These are phyloP conservation scores for Friedmanniomyces endolithicus DNA, from an alignment of 495 filamentous ascomycete species.

Conservation along the genomic window DNA sequence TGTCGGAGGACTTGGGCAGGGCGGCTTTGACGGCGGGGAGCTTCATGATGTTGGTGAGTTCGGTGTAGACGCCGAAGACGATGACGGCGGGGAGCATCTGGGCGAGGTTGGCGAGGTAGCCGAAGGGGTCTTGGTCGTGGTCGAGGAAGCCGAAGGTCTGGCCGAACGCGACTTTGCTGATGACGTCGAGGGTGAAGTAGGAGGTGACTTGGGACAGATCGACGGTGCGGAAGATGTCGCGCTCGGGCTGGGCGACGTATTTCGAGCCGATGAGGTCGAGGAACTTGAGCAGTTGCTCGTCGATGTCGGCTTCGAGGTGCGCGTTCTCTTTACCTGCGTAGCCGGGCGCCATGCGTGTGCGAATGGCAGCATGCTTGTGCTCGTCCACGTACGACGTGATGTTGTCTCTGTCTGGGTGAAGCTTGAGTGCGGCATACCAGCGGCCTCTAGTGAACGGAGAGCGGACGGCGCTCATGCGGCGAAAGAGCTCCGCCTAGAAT, in stretches of 20 bases:
- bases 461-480: slow-evolving; percentile 30
- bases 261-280: slow-evolving; percentile 30
- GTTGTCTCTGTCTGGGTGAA: slow-evolving; percentile 33
- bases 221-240: slow-evolving; percentile 27
- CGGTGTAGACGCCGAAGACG: slow-evolving; percentile 22
- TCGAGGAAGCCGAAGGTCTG: slow-evolving; percentile 38
- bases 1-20: slow-evolving; percentile 25
- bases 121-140: slow-evolving; percentile 22
- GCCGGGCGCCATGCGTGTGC: slow-evolving; percentile 28
- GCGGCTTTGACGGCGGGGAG: slow-evolving; percentile 26
- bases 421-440: slow-evolving; percentile 34
- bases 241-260: slow-evolving; percentile 22
- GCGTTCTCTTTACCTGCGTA: slow-evolving; percentile 42
- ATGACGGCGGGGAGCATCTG: slow-evolving; percentile 25
- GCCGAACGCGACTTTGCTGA: slow-evolving; percentile 40
- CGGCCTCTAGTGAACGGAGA: slow-evolving; percentile 30
- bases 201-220: slow-evolving; percentile 35
- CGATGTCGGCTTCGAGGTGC: slow-evolving; percentile 36
- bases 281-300: slow-evolving; percentile 31
- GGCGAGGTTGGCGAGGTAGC: slow-evolving; percentile 22
- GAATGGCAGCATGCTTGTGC: slow-evolving; percentile 30
- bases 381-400: slow-evolving; percentile 33
- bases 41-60: slow-evolving; percentile 23
- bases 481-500: slow-evolving; percentile 33
- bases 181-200: slow-evolving; percentile 42